These are phyloP conservation scores for Camptophora hylomeconis DNA, from an alignment of 2,329 filamentous ascomycete genomes.

Conservation along the genomic window DNA sequence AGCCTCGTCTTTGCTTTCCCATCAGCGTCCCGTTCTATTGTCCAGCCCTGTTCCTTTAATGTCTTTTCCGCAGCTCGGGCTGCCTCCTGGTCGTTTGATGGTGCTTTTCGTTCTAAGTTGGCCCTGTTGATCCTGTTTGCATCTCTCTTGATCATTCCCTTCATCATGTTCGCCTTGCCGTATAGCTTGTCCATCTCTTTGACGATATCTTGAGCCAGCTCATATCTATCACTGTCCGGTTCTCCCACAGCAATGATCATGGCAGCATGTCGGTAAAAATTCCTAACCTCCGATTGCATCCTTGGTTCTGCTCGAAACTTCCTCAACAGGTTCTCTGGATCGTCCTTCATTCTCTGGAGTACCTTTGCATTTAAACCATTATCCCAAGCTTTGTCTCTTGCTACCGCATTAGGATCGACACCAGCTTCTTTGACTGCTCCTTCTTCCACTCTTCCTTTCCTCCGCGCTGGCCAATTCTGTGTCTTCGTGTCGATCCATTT, in stretches of 20 bases:
- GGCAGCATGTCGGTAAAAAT: no score
- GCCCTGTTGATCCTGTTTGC: background rate
- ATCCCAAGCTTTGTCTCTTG: no score
- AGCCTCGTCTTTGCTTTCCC: no score
- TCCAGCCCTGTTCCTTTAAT: no score
- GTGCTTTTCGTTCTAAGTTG: background rate
- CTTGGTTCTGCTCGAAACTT: no score
- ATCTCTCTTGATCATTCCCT: background rate
- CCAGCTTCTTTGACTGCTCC: slow-evolving; percentile 11
- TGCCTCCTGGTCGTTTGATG: background rate
- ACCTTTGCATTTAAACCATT: no score
- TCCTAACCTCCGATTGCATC: no score
- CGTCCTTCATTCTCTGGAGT: no score
- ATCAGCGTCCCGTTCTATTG: no score
- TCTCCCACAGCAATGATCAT: background rate
- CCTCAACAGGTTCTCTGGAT: no score
- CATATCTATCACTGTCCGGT: background rate
- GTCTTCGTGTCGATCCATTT: slow-evolving; percentile 34
- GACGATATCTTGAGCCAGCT: background rate
- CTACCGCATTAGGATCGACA: slow-evolving; percentile 9
- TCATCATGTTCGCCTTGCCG: background rate
- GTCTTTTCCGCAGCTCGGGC: background rate
- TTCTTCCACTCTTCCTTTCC: slow-evolving; percentile 16
- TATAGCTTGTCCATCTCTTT: background rate
- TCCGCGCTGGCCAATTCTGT: slow-evolving; percentile 23